Evolutionary conservation across 225 moss, liverwort and hornwort species (phyloP), one percentile per base, ranked within the genome.

Genomic region (Polytrichum commune): DNA sequence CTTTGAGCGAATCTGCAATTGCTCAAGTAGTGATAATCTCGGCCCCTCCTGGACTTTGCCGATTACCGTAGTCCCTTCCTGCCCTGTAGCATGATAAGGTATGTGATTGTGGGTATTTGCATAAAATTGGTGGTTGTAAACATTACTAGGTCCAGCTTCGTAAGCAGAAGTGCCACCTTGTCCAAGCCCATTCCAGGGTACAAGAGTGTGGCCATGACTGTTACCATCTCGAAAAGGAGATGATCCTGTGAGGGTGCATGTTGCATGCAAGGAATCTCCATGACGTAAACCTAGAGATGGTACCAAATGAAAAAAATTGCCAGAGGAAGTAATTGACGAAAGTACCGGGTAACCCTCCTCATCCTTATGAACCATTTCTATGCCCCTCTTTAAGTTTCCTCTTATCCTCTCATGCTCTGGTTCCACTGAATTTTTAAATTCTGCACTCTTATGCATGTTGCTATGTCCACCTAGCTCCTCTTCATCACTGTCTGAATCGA

Each of bases 401-500:
- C 27, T 67, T 28, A 27, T 33, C 28, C 65, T 63, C 61, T 29
- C 72, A 53, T 74, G 27, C 75, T 80, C 80, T 5, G 27, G 63
- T 24, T 79, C 74, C 68, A 79, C 81, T 29, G 68, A n/a, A 65
- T 33, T 60, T 62, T 55, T 66, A 16, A 58, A 54, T 62, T 63
- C 72, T 32, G 38, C 4, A 28, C 22, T 54, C 62, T 71, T 55
- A 27, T 66, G 61, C 19, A 29, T 7, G 18, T 19, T 28, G 33
- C 55, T 56, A 66, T 35, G n/a, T 19, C 71, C 71, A 46, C 24
- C 56, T 60, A 61, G 18, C 27, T 62, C 79, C 24, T 70, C 66
- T 18, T 72, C 55, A 56, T 80, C 79, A 58, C 72, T 80, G 53
- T 80, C 79, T n/a, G 79, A 80, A 56, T 80, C 75, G 65, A 80